Conservation (phyloP, 2,329 filamentous ascomycete genomes). For the Alternaria sp. region DNA sequence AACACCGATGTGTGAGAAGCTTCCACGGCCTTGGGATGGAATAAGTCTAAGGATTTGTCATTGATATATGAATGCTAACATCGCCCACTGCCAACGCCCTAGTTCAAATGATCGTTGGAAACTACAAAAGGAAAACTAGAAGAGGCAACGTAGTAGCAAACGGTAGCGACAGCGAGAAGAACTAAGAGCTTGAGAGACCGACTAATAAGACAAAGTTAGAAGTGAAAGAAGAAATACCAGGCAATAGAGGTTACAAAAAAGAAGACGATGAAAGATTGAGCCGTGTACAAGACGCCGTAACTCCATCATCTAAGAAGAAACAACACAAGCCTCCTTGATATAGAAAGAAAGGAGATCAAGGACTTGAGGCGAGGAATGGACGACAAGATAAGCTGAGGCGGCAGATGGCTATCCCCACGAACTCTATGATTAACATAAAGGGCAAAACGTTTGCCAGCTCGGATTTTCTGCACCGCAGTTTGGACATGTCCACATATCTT, state of each 20-base stretch:
- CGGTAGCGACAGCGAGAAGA: not conserved
- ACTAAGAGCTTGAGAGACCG: not conserved
- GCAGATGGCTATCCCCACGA: too few species aligned
- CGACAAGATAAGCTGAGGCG: too few species aligned
- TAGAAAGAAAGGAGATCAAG: not conserved
- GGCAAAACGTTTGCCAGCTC: not conserved
- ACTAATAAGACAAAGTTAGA: not conserved
- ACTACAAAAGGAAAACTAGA: not conserved
- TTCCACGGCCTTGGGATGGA: too few species aligned
- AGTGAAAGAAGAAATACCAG: too few species aligned
- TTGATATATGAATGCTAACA: too few species aligned
- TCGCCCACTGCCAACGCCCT: too few species aligned
- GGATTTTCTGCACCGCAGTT: slow-evolving; percentile 1
- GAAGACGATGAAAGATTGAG: too few species aligned
- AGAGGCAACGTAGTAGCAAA: not conserved
- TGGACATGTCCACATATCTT: not conserved
- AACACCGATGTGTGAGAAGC: too few species aligned
- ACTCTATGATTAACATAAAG: not conserved
- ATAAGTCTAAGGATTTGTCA: too few species aligned
- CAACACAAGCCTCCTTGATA: not conserved
- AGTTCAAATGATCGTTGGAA: too few species aligned
- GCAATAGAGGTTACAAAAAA: not conserved
- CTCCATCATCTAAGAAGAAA: too few species aligned
- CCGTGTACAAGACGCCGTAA: too few species aligned
- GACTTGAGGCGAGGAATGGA: not conserved